A percentile compares a stretch with the other conserved stretches of the same genome.
Conservation (phyloP, 2,329 filamentous ascomycete species). For the Dothideomycetidae sp. region DNA sequence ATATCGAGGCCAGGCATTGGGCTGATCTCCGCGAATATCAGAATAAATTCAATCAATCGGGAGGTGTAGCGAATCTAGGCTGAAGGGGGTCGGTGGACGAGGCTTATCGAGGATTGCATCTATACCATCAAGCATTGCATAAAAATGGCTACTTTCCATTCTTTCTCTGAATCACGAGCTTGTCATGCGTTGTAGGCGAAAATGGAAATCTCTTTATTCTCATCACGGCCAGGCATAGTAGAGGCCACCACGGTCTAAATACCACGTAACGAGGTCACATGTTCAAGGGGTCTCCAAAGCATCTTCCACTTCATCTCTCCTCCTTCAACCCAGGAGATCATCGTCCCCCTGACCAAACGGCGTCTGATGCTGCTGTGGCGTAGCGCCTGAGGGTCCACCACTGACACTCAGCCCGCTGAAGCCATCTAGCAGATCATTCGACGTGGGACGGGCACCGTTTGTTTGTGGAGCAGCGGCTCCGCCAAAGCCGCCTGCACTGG, state of each 20-base stretch:
- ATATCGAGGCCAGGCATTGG: conserved; percentile 64
- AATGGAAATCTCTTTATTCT: too few relatives aligned
- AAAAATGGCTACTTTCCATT: conserved; percentile 5
- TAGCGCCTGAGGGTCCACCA: conserved; percentile 35
- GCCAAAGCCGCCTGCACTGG: conserved; percentile 23
- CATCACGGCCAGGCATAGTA: too few relatives aligned
- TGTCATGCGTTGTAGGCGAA: too few relatives aligned
- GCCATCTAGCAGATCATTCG: conserved; percentile 53
- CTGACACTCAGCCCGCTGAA: conserved; percentile 71
- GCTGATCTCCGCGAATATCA: conserved; percentile 68
- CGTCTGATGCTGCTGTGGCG: conserved; percentile 40
- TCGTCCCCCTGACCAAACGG: conserved; percentile 29
- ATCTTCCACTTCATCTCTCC: too few relatives aligned
- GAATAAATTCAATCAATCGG: conserved; percentile 52
- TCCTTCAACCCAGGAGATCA: conserved; percentile 11
- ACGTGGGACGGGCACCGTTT: conserved; percentile 14
- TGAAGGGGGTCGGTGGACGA: conserved; percentile 9
- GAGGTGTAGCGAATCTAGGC: conserved; percentile 35
- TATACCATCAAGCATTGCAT: conserved; percentile 1
- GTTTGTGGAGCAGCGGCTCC: conserved; percentile 20
- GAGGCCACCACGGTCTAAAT: too few relatives aligned
- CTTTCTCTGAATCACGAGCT: too few relatives aligned
- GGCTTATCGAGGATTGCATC: not conserved
- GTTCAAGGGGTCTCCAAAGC: too few relatives aligned
- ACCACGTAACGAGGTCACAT: too few relatives aligned